Evolutionary conservation across 768 basidiomycete genomes (phyloP).

Genomic region (Auriculariales sp.): DNA sequence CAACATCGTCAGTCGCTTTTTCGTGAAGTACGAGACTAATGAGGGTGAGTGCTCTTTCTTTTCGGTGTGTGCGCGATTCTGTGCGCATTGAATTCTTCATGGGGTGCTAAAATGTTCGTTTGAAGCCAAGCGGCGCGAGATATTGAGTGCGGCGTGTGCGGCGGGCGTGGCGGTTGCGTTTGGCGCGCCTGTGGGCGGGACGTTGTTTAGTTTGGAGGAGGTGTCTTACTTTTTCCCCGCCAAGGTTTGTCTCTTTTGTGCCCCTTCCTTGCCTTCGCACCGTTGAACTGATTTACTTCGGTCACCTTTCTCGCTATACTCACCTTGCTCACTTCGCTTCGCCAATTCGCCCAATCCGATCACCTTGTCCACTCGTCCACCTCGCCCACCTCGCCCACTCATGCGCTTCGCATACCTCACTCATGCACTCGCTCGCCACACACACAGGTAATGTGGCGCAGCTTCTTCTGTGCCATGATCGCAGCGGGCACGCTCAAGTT

Average conservation of each 20-base stretch:
- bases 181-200: slow-evolving; percentile 91
- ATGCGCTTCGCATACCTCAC: neutral
- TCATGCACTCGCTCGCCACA: too few species aligned
- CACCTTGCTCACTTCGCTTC: too few species aligned
- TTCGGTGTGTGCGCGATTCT: too few species aligned
- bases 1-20: slow-evolving; percentile 80
- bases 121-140: slow-evolving; percentile 80
- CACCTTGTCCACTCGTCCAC: too few species aligned
- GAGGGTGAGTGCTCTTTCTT: slow-evolving; percentile 44
- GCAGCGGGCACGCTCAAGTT: slow-evolving; percentile 18
- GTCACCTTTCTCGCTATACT: too few species aligned
- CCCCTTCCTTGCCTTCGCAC: neutral
- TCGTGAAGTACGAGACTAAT: slow-evolving; percentile 85
- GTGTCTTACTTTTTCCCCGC: slow-evolving; percentile 95
- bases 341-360: too few species aligned
- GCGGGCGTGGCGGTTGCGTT: slow-evolving; percentile 97
- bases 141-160: slow-evolving; percentile 89
- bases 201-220: slow-evolving; percentile 86
- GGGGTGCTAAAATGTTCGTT: neutral
- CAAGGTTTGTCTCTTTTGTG: slow-evolving; percentile 33
- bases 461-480: slow-evolving; percentile 28
- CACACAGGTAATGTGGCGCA: slow-evolving; percentile 10
- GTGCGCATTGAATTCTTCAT: neutral
- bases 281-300: neutral
- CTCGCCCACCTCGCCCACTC: too few species aligned